Percentiles rank a stretch among this genome's conserved stretches.
These are phyloP conservation scores for Panicum miliaceum DNA, from an alignment of 176 grass and related monocot genomes.

Conservation along the genomic window DNA sequence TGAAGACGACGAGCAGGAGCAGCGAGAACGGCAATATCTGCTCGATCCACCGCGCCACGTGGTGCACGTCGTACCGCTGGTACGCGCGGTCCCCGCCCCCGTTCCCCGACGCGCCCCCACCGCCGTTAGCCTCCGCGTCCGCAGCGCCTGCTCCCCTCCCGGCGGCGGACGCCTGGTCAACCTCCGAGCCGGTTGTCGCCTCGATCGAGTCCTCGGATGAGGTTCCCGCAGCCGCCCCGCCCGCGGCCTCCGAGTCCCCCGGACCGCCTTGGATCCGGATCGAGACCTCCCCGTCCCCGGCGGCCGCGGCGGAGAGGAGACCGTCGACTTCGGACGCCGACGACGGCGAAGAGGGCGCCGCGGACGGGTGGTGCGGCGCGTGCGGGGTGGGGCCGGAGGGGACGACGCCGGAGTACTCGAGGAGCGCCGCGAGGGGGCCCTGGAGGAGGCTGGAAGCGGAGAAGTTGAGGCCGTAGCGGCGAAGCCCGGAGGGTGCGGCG, in stretches of 20 bases:
- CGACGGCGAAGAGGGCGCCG: conserved; percentile 29
- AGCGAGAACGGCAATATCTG: conserved; percentile 96
- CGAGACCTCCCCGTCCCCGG: conserved; percentile 72
- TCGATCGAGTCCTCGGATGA: conserved; percentile 45
- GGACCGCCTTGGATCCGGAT: conserved; percentile 83
- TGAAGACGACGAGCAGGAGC: conserved; percentile 95
- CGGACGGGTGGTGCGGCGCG: conserved; percentile 27
- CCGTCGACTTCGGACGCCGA: conserved; percentile 40
- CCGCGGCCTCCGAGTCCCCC: conserved; percentile 54
- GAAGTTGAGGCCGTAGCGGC: conserved; percentile 76
- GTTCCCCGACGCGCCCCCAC: conserved; percentile 39
- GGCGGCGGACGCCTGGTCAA: conserved; percentile 46
- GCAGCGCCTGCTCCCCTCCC: conserved; percentile 31
- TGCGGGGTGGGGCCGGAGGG: conserved; percentile 45
- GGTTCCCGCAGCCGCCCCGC: conserved; percentile 9
- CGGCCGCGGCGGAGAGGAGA: conserved; percentile 46
- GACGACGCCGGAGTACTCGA: conserved; percentile 93
- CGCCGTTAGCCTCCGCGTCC: conserved; percentile 54
- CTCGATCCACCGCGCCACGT: conserved; percentile 90
- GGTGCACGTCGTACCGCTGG: conserved; percentile 95
- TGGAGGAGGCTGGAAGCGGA: conserved; percentile 81
- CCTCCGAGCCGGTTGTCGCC: conserved; percentile 36
- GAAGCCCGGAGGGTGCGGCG: conserved; percentile 36
- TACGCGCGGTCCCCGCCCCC: conserved; percentile 66
- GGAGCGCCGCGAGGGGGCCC: conserved; percentile 77